A percentile compares a stretch with the other conserved stretches of the same genome.
Evolutionary conservation across 2,329 filamentous ascomycete species (phyloP).

Genomic region (Trichoderma semiorbis): DNA sequence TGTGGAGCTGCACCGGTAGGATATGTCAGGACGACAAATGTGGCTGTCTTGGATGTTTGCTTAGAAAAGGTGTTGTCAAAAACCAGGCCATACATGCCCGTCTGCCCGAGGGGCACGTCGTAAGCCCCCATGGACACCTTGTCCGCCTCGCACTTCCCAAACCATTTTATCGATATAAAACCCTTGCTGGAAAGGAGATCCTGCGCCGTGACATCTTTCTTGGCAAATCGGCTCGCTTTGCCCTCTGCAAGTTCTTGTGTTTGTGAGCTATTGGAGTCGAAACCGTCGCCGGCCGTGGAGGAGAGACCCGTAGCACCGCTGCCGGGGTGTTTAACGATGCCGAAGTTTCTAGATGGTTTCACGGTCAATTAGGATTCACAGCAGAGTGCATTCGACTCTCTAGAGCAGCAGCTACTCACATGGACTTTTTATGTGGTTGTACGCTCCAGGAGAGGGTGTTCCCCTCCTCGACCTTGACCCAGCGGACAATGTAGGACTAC

Average conservation of each 20-base stretch:
- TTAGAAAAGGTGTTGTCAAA: constrained; percentile 99
- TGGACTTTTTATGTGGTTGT: constrained; percentile 95
- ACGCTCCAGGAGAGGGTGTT: constrained; percentile 97
- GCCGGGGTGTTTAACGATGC: constrained; percentile 94
- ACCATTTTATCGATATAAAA: constrained; percentile 73
- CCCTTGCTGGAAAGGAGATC: constrained; percentile 64
- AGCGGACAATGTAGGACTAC: constrained; percentile 96
- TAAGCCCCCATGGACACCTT: constrained; percentile 89
- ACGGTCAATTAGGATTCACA: neutral
- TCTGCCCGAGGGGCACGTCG: constrained; percentile 69
- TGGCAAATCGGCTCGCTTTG: constrained; percentile 47
- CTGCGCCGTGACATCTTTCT: constrained; percentile 60
- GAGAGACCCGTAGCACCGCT: constrained; percentile 53
- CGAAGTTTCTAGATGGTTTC: constrained; percentile 67
- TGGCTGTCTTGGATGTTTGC: constrained; percentile 88
- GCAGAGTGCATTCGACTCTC: neutral
- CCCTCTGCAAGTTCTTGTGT: constrained; percentile 41
- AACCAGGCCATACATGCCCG: constrained; percentile 92
- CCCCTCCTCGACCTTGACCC: constrained; percentile 86
- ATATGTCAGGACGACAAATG: constrained; percentile 91
- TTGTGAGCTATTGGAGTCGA: constrained; percentile 47
- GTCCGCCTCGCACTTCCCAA: constrained; percentile 93
- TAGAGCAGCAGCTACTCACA: constrained; percentile 47
- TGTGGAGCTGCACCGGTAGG: constrained; percentile 78
- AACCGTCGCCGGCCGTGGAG: constrained; percentile 42